Evolutionary conservation across 2,329 filamentous ascomycete species (phyloP), one percentile per base, ranked within the genome.

Genomic region (Aspergillus persii): DNA sequence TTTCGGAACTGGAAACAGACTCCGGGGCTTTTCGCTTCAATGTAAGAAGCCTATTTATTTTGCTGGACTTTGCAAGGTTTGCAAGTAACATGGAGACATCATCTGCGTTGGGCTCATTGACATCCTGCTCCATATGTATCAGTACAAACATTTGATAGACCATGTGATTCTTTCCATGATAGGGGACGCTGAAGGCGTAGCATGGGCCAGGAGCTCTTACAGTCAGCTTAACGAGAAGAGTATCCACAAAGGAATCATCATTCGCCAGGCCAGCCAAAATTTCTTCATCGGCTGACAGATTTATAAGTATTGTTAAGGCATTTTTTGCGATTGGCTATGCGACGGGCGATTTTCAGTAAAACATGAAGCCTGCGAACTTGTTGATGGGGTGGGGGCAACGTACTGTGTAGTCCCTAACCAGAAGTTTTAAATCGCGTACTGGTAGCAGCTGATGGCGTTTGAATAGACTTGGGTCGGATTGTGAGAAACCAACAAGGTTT

Each of bases 81-180:
- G 95, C 92, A 27, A 98, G 83, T 12, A 99, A 84, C 92, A 97
- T 98, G 50, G 92, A 87, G 50, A 96, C 79, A 46, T 95, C 84
- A 71, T 97, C 90, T 54, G 91, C 92, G 71, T 93, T 93, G 31
- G 85, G 83, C 72, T 98, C 94, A 54, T 89, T 86, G 3, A 58
- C 62, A 54, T 73, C 74, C 74, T 78, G 53, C 44, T 46, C 3
- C 50, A 27, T 41, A 39, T 26, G n/a, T 48, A 47, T 66, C 46
- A 66, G 61, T 41, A 59, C n/a, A 39, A 36, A 18, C 29, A 18
- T 9, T 18, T 52, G 48, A 8, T 30, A 12, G 15, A 15, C 12
- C 15, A 41, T 41, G 11, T 4, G 8, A 3, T 50, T 50, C 6
- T n/a, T 29, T 30, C 41, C 27, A 4, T 29, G 4, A 4, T 48